These are phyloP conservation scores for Ceratobasidium sp. DNA, from an alignment of 1,284 basidiomycete genomes.

Conservation along the genomic window DNA sequence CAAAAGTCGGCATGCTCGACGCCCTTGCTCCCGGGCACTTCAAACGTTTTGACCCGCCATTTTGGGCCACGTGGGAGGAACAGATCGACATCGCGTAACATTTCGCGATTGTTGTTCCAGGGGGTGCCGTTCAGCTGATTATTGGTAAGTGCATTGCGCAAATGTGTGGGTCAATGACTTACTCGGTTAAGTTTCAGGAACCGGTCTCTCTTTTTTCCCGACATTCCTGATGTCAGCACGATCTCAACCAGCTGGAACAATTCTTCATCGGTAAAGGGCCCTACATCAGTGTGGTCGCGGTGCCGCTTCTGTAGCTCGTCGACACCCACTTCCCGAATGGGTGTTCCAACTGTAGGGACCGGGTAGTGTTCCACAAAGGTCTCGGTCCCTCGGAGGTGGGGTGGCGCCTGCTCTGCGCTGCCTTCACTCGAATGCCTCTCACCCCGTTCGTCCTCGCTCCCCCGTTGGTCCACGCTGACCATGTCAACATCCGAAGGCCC, in stretches of 20 bases:
- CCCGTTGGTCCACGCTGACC: not conserved
- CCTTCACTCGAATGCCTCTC: not conserved
- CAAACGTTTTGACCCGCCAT: slow-evolving; percentile 27
- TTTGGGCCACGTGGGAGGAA: slow-evolving; percentile 9
- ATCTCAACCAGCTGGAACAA: not conserved
- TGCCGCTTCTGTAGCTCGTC: not conserved
- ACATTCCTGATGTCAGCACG: not conserved
- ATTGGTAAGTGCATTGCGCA: not conserved
- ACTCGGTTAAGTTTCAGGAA: not conserved
- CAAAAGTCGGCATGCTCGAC: slow-evolving; percentile 53
- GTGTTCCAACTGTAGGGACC: not conserved
- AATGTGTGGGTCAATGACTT: not conserved
- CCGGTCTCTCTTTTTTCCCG: not conserved
- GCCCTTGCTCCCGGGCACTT: slow-evolving; percentile 44
- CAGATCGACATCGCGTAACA: slow-evolving; percentile 18
- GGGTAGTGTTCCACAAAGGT: not conserved
- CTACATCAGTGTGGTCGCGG: not conserved
- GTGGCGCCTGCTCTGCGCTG: not conserved
- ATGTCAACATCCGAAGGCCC: not conserved
- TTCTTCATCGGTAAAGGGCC: not conserved
- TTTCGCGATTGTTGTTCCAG: slow-evolving; percentile 5
- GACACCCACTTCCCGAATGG: not conserved
- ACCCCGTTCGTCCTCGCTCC: not conserved
- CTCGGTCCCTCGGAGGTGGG: not conserved
- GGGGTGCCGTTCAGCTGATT: not conserved